Percentiles rank a stretch among this genome's conserved stretches.
Evolutionary conservation across 352 stramenopile genomes (phyloP).

Genomic region (Globisporangium paddicum): DNA sequence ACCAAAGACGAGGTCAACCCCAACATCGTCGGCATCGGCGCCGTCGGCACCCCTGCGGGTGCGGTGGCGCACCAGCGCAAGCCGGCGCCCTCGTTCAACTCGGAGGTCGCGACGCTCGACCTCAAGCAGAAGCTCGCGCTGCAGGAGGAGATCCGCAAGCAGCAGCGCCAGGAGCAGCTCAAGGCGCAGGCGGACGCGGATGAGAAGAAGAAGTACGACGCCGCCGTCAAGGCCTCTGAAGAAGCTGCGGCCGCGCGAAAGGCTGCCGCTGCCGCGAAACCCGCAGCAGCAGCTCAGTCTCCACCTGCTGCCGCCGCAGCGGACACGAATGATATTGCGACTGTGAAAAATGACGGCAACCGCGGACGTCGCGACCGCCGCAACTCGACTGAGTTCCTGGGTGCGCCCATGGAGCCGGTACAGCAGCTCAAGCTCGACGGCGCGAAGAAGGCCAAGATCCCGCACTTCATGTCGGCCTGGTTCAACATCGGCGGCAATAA

Average conservation of each 20-base stretch:
- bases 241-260: conserved; percentile 15
- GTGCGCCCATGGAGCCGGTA: conserved; percentile 41
- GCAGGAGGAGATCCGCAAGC: conserved; percentile 37
- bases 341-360: conserved; percentile 34
- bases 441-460: conserved; percentile 71
- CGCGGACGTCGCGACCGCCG: conserved; percentile 27
- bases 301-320: neutral
- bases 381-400: conserved; percentile 48
- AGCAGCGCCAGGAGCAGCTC: conserved; percentile 28
- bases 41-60: conserved; percentile 7
- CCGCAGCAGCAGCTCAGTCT: neutral
- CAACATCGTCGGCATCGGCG: conserved; percentile 13
- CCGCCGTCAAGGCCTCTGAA: conserved; percentile 22
- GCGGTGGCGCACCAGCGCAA: conserved; percentile 1
- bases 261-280: conserved; percentile 7
- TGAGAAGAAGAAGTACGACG: conserved; percentile 15
- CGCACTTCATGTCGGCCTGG: conserved; percentile 63
- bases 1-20: conserved; percentile 12
- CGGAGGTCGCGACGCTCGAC: conserved; percentile 49
- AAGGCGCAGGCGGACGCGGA: conserved; percentile 10
- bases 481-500: conserved; percentile 52
- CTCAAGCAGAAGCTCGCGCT: conserved; percentile 51
- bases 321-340: conserved; percentile 36
- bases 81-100: conserved; percentile 27
- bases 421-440: conserved; percentile 62